Conservation (phyloP, 1,139 yeast genomes). For the Pichia sp. region DNA sequence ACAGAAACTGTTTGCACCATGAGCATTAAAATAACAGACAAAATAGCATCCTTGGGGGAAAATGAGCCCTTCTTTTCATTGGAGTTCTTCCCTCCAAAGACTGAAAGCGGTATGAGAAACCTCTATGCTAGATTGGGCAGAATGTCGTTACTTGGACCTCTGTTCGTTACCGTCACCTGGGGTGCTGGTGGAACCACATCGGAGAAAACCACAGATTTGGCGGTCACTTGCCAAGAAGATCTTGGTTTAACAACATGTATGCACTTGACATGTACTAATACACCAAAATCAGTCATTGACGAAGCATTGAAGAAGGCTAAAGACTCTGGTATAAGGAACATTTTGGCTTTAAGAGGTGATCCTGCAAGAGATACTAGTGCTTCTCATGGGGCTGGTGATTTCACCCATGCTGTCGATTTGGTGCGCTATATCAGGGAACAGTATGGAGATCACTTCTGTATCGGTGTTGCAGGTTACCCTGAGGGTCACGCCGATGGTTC, state of each 20-base stretch:
- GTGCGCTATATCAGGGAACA: constrained; percentile 64
- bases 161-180: constrained; percentile 93
- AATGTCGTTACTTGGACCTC: constrained; percentile 81
- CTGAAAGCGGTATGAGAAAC: constrained; percentile 69
- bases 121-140: constrained; percentile 79
- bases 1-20: constrained; percentile 4
- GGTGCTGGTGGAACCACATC: constrained; percentile 98
- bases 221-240: constrained; percentile 67
- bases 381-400: constrained; percentile 95
- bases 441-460: constrained; percentile 38
- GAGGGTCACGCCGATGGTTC: constrained; percentile 84
- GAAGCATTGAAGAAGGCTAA: constrained; percentile 71
- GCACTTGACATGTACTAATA: constrained; percentile 95
- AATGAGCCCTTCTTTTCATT: constrained; percentile 66
- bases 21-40: constrained; percentile 44
- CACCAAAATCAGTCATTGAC: constrained; percentile 70
- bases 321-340: constrained; percentile 69
- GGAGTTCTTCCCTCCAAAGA: constrained; percentile 97
- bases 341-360: constrained; percentile 91
- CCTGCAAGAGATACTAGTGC: constrained; percentile 92
- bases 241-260: constrained; percentile 81
- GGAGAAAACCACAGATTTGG: constrained; percentile 76
- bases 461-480: constrained; percentile 74
- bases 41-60: constrained; percentile 38
- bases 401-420: constrained; percentile 74